A percentile compares a stretch with the other conserved stretches of the same genome.
Evolutionary conservation across 129 eudicot genomes (phyloP).

Genomic region (Chrysanthemum makinoi): DNA sequence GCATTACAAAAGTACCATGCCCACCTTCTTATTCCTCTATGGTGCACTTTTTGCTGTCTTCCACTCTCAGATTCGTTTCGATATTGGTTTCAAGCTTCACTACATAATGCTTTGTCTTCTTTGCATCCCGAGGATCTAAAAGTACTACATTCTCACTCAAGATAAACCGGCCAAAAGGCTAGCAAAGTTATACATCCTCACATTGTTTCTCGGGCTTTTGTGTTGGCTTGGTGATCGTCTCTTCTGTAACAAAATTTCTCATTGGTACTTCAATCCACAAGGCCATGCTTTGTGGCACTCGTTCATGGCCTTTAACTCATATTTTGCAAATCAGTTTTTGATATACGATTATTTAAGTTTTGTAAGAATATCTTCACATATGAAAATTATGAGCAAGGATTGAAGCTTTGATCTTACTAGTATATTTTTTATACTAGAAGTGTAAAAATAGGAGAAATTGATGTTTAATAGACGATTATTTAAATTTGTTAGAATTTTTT

Average conservation of each 20-base stretch:
- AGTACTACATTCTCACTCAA: constrained; percentile 65
- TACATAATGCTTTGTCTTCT: constrained; percentile 71
- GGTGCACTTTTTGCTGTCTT: constrained; percentile 68
- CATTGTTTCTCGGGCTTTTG: constrained; percentile 44
- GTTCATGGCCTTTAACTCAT: constrained; percentile 70
- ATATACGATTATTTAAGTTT: constrained; percentile 27
- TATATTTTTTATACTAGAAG: too few relatives aligned
- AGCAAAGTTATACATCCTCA: constrained; percentile 58
- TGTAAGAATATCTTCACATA: too few relatives aligned
- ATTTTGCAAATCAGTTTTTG: constrained; percentile 61
- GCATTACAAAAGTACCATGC: constrained; percentile 92
- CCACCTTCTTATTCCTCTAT: constrained; percentile 72
- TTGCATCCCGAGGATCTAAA: constrained; percentile 87
- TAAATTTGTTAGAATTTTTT: too few relatives aligned
- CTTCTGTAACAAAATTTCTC: constrained; percentile 51
- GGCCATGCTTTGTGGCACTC: constrained; percentile 85
- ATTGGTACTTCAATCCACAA: constrained; percentile 73
- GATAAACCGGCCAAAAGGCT: constrained; percentile 69
- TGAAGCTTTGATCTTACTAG: too few relatives aligned
- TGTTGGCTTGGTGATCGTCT: constrained; percentile 70
- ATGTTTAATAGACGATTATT: too few relatives aligned
- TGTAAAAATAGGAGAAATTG: too few relatives aligned
- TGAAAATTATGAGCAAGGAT: too few relatives aligned
- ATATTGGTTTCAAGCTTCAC: constrained; percentile 57
- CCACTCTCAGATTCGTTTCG: constrained; percentile 59